Base-by-base conservation (phyloP, 768 basidiomycete genomes). In the Amanita jacksonii region DNA sequence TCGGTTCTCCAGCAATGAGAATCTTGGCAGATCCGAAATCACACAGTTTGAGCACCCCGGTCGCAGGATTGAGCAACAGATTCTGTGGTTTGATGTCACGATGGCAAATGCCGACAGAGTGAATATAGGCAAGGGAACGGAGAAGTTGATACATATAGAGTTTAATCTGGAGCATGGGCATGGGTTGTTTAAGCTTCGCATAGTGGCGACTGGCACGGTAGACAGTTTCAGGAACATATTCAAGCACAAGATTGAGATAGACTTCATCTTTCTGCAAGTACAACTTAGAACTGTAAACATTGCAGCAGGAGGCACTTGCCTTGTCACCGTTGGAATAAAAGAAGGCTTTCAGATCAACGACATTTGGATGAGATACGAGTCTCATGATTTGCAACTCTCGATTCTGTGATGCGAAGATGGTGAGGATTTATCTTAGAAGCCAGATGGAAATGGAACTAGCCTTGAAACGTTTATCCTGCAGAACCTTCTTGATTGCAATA, bases 391-490 rank as follows among this genome's bases (percentile, higher is more conserved):
- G 93, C 44, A 99, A 73, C 68, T 99, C 96, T 55, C 96, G 96
- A 68, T 98, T 98, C 94, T 98, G 63, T 25, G 45, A 34, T 45
- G 22, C 37, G 22, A 31, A 37, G 47, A 31, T 27, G 44, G 31
- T 30, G 32, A 46, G 41, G 24, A 41, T 32, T 30, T 31, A 27
- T 22, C 20, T 25, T 43, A 15, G 33, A 43, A n/a, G 36, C 43
- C 43, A 49, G 41, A 54, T 47, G 52, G 49, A 48, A 51, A 47
- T 42, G 44, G 55, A 51, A 67, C 76, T 51, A 49, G 93, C 94
- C 89, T 99, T 99, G 85, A 99, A 99, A 54, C 96, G 81, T 76
- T 99, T 99, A 71, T 99, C 96, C 73, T 99, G 96, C 50, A 99
- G 67, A 40, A 99, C 96, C 73, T 97, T 98, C 88, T 99, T 99